Base-by-base conservation (phyloP, 148 eudicot species). In the Vaccinium darrowii region DNA sequence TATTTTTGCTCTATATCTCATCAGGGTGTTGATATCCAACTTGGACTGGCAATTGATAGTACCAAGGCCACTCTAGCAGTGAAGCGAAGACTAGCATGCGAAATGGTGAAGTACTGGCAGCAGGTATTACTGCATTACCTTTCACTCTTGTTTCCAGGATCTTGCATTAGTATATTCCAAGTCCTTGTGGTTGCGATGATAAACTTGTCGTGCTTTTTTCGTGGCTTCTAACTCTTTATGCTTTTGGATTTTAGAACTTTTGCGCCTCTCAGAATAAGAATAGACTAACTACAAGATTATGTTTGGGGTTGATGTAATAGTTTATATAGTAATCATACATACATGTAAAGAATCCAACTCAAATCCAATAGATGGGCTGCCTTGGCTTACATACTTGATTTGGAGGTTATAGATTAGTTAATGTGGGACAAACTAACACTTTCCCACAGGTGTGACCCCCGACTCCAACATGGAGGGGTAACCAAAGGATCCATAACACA, bases 51-150 rank as follows among this genome's bases (percentile, higher is more conserved):
- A 81, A 93, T 97, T 80, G 99, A 97, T 78, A 97, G 99, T 87
- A 90, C 98, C 21, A 97, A 97, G 86, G 99, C 99, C 84, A 97
- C 99, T 65, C 96, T 97, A 82, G 99, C 99, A 67, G 99, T 97
- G 75, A 97, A 97, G 89, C 88, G 99, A 84, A 94, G 99, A 88
- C 96, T 97, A 85, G 98, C 99, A 7, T 97, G 99, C 88, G 99
- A 97, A 88, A 97, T 97, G 98, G 95, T 95, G 51, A 97, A 97
- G 81, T 97, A 95, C 87, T 97, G 99, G 98, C 99, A 97, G 86
- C 99, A 97, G 98, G 99, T 95, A 87, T 67, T 76, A 80, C 56
- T 85, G 51, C 33, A 60, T 84, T 47, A 49, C 82, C 33, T 30
- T 69, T 85, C 21, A 11, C 7, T 18, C 11, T 82, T 71, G 36